phyloP scores from a whole-genome alignment of 441 rosid genomes.

The Euphorbia schlechtendalii region DNA sequence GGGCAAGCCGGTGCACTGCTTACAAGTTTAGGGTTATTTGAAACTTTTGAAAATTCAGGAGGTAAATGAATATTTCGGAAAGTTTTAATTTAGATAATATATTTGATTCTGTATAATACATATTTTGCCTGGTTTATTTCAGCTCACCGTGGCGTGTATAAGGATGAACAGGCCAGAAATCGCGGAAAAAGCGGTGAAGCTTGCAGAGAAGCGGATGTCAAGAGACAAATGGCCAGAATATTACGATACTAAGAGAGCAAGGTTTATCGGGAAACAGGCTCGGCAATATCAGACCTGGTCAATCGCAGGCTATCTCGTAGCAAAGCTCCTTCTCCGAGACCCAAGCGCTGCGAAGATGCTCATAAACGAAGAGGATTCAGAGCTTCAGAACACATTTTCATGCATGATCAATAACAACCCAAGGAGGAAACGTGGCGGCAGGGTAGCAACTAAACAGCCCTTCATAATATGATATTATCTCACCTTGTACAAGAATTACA shows the following conservation, averaged over 20 bases:
- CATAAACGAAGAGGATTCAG: conserved; percentile 37
- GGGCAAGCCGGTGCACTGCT: no score
- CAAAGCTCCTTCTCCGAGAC: conserved; percentile 34
- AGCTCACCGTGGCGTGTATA: conserved; percentile 44
- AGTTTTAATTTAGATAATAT: no score
- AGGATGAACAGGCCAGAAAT: conserved; percentile 40
- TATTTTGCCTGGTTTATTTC: background rate
- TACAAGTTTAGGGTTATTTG: no score
- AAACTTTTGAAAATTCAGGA: no score
- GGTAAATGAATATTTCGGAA: no score
- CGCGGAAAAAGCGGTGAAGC: conserved; percentile 34
- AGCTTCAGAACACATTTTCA: conserved; percentile 42
- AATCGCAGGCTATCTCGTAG: conserved; percentile 41
- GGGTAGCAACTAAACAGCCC: conserved; percentile 21
- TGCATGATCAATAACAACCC: conserved; percentile 41
- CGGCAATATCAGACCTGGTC: conserved; percentile 44
- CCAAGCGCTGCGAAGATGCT: conserved; percentile 30
- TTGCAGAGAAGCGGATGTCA: conserved; percentile 33
- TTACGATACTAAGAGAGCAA: conserved; percentile 36
- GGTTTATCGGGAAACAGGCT: conserved; percentile 43
- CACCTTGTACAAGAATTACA: background rate
- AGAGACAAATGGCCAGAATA: conserved; percentile 51
- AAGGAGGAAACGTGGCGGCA: conserved; percentile 31
- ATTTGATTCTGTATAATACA: no score
- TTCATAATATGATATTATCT: conserved; percentile 27